These are phyloP conservation scores for Candolleomyces efflorescens DNA, from an alignment of 768 basidiomycete genomes.

Conservation along the genomic window DNA sequence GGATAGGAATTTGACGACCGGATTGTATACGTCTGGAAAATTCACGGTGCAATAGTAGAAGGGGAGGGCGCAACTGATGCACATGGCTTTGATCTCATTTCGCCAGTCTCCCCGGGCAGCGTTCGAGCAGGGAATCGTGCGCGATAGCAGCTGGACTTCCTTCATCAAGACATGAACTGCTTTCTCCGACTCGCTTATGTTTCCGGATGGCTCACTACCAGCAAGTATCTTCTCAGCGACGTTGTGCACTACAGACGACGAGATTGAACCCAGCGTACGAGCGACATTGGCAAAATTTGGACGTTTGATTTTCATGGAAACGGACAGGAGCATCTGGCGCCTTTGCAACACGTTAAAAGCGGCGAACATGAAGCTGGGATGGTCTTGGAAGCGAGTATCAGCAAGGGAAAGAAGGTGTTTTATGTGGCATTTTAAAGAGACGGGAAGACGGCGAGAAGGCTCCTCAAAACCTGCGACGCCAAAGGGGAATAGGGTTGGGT, in stretches of 20 bases:
- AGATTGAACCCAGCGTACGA: conserved; percentile 16
- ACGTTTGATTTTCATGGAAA: conserved; percentile 24
- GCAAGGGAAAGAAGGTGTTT: conserved; percentile 25
- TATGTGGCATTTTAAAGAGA: conserved; percentile 30
- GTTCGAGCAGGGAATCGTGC: conserved; percentile 25
- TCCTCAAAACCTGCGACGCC: conserved; percentile 41
- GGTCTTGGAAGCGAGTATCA: conserved; percentile 30
- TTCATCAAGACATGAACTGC: conserved; percentile 17
- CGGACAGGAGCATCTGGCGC: conserved; percentile 23
- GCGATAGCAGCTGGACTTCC: conserved; percentile 12
- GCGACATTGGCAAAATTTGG: conserved; percentile 22
- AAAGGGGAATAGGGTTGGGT: conserved; percentile 40
- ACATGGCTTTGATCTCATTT: conserved; percentile 35
- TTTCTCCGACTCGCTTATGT: conserved; percentile 21
- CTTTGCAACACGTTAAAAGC: conserved; percentile 38
- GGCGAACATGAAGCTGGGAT: conserved; percentile 36
- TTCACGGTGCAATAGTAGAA: conserved; percentile 42
- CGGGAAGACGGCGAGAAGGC: not conserved
- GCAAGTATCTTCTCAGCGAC: conserved; percentile 19
- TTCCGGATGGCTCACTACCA: conserved; percentile 12
- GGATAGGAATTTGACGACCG: conserved; percentile 21
- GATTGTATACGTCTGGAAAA: conserved; percentile 38
- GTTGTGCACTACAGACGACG: conserved; percentile 16
- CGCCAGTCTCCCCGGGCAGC: conserved; percentile 20
- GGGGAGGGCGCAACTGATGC: conserved; percentile 28